phyloP scores from a whole-genome alignment of 163 green algal genomes.

The Scenedesmus sp. region DNA sequence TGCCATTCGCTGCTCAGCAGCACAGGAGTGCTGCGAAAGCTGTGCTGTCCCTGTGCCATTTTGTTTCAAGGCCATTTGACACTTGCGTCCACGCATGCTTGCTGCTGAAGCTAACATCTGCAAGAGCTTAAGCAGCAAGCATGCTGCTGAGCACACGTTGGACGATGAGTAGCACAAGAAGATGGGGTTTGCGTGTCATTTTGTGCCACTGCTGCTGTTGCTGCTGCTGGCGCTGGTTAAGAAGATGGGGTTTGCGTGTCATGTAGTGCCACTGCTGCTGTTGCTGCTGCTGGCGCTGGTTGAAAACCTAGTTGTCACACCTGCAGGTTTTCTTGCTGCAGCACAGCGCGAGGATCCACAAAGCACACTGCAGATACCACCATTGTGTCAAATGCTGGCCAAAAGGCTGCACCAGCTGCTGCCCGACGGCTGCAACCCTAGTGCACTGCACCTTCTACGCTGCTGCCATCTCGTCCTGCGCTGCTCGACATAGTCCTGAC shows the following conservation, averaged over 20 bases:
- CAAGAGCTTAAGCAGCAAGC: neutral
- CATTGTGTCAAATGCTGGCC: neutral
- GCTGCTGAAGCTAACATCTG: too few species aligned
- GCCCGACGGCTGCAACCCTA: neutral
- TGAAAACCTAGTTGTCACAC: constrained; percentile 9
- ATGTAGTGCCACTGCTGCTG: neutral
- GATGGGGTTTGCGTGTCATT: neutral
- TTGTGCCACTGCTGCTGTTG: neutral
- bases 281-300: neutral
- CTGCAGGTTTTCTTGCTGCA: constrained; percentile 31
- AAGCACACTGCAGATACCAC: constrained; percentile 22
- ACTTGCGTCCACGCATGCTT: too few species aligned
- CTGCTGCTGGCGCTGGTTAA: neutral
- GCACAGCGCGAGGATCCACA: constrained; percentile 28
- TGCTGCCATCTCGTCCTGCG: neutral
- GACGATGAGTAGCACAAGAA: neutral
- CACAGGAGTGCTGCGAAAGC: too few species aligned
- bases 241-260: neutral
- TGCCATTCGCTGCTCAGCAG: too few species aligned
- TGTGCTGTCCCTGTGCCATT: too few species aligned
- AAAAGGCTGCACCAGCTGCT: neutral
- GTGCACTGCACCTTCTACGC: neutral
- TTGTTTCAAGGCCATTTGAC: too few species aligned
- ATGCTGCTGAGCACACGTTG: neutral
- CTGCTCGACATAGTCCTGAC: neutral